Evolutionary conservation across 192 early-diverging fungal species (phyloP), one percentile per base, ranked within the genome.

Genomic region (Spizellomyces punctatus): DNA sequence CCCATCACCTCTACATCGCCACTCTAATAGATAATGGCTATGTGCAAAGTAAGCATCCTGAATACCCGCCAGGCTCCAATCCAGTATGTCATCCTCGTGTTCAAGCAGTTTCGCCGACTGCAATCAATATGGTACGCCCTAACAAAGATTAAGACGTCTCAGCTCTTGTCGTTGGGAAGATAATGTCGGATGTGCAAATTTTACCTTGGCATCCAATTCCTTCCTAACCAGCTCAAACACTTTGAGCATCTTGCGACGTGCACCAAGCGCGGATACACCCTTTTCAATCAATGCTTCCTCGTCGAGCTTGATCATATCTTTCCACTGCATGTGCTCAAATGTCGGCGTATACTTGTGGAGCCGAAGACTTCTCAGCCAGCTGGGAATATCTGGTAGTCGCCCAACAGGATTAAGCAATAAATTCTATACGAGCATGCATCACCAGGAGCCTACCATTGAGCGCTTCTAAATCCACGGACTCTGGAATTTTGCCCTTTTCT

Each of bases 281-380:
- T 91, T 89, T 45, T 82, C 86, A 50, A 86, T 85, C 70, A 99
- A 83, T 36, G 90, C 87, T 46, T 92, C 88, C 64, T 99, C 96
- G 22, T 80, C 82, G 74, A 99, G 74, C 58, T 90, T 87, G 50
- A 99, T 89, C 68, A 99, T 92, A 43, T 93, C 89, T 59, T 89
- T 87, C 95, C 95, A 99, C 63, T 89, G 80, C 86, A 91, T 89
- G 14, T 83, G 84, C 27, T 94, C 89, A 85, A 99, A 96, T 48
- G 94, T 88, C 17, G 86, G 66, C 22, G 91, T 94, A 82, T 99
- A 99, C 82, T 99, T 99, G 85, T 99, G 96, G 71, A 99, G 82
- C 41, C 96, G 91, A 58, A 98, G 84, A 64, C 88, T 89, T 54
- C 95, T 80, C 69, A 99, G 85, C 96, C 96, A 99, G 54, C 88